A percentile compares a stretch with the other conserved stretches of the same genome.
Evolutionary conservation across 495 filamentous ascomycete species (phyloP).

Genomic region (Xanthoparmelia taractica): DNA sequence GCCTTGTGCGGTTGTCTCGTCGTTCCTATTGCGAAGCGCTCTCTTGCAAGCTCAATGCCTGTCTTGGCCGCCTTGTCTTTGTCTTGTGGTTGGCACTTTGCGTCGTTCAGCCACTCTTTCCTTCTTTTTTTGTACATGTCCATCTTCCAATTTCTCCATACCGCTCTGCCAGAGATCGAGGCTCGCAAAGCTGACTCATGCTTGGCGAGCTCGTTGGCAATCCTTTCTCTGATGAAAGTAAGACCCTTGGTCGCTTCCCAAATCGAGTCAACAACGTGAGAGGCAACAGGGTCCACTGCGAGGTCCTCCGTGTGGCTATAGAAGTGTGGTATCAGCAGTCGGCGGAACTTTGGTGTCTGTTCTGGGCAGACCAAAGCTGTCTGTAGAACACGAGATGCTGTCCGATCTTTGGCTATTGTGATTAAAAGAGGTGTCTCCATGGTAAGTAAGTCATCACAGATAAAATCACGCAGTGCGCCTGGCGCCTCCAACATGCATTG

Average conservation of each 20-base stretch:
- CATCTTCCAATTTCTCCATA: slow-evolving; percentile 90
- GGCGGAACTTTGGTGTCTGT: slow-evolving; percentile 50
- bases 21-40: slow-evolving; percentile 30
- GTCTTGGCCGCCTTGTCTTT: slow-evolving; percentile 23
- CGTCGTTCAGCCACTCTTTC: slow-evolving; percentile 62
- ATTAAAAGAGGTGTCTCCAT: slow-evolving; percentile 38
- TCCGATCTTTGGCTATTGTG: slow-evolving; percentile 48
- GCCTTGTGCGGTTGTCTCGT: neutral
- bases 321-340: slow-evolving; percentile 55
- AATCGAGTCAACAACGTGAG: slow-evolving; percentile 70
- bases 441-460: slow-evolving; percentile 49
- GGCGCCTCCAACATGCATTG: slow-evolving; percentile 57
- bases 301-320: slow-evolving; percentile 53
- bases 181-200: slow-evolving; percentile 62
- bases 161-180: slow-evolving; percentile 65
- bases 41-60: slow-evolving; percentile 41
- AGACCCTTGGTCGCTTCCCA: slow-evolving; percentile 60
- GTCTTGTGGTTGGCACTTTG: slow-evolving; percentile 39
- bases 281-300: slow-evolving; percentile 62
- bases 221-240: slow-evolving; percentile 57
- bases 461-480: slow-evolving; percentile 47
- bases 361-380: slow-evolving; percentile 51
- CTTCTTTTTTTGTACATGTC: slow-evolving; percentile 69
- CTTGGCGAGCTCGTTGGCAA: slow-evolving; percentile 55
- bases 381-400: slow-evolving; percentile 64